A percentile compares a stretch with the other conserved stretches of the same genome.
These are phyloP conservation scores for Backusella westeae DNA, from an alignment of 192 early-diverging fungal genomes.

Conservation along the genomic window DNA sequence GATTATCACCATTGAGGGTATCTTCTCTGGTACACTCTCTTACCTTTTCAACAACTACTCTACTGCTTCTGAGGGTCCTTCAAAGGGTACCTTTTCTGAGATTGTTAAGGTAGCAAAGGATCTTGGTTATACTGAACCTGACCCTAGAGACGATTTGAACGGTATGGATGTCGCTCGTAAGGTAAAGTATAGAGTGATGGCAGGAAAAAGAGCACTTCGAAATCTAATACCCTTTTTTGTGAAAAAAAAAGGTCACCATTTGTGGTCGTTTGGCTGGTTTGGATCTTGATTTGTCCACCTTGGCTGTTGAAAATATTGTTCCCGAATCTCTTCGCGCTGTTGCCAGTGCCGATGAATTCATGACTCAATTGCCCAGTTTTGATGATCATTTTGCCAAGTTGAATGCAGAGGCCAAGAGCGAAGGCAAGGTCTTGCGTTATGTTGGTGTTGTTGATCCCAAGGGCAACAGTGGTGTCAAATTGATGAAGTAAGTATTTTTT, in stretches of 20 bases:
- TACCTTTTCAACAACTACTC: conserved; percentile 99
- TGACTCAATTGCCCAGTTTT: conserved; percentile 78
- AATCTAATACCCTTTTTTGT: not conserved
- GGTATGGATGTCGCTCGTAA: conserved; percentile 99
- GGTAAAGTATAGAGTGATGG: conserved; percentile 39
- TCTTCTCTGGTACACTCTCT: conserved; percentile 94
- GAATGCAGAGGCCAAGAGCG: conserved; percentile 72
- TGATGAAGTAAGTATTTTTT: conserved; percentile 66
- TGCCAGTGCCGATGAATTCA: conserved; percentile 78
- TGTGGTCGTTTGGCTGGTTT: conserved; percentile 86
- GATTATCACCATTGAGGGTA: conserved; percentile 92
- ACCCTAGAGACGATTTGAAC: conserved; percentile 98
- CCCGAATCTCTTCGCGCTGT: conserved; percentile 78
- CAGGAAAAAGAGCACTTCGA: not conserved
- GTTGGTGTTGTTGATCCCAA: conserved; percentile 85
- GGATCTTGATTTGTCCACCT: conserved; percentile 68
- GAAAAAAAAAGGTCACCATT: conserved; percentile 62
- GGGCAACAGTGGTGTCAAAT: conserved; percentile 72
- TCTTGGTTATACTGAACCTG: conserved; percentile 97
- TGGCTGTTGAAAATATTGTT: conserved; percentile 96
- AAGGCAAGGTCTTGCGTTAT: conserved; percentile 85
- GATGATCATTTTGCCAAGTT: conserved; percentile 87
- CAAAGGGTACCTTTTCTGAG: conserved; percentile 74
- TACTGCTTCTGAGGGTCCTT: conserved; percentile 39
- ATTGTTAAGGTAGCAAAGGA: conserved; percentile 90